Evolutionary conservation across 768 basidiomycete species (phyloP).

Genomic region (Auriculariales sp.): DNA sequence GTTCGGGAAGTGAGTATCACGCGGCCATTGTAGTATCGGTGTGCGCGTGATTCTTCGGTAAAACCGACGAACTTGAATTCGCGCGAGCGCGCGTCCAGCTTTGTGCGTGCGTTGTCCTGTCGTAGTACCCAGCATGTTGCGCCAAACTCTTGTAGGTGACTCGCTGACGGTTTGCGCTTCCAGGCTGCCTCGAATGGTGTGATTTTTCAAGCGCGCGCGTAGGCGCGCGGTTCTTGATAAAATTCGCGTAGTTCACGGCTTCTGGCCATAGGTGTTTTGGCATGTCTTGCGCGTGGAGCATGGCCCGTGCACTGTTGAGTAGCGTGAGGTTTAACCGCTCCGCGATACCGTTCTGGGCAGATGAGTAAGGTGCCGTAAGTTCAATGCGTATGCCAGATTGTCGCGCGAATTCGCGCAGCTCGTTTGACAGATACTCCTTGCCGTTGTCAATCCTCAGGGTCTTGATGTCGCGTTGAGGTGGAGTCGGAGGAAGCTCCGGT

Average conservation of each 20-base stretch:
- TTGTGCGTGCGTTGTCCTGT: conserved; percentile 2
- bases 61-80: conserved; percentile 9
- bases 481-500: conserved; percentile 1
- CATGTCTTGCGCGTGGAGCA: conserved; percentile 14
- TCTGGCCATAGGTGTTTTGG: conserved; percentile 20
- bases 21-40: conserved; percentile 7
- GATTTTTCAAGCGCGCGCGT: conserved; percentile 7
- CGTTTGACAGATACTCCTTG: conserved; percentile 4
- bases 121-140: conserved; percentile 6
- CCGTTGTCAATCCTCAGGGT: conserved; percentile 7
- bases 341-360: conserved; percentile 15
- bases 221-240: conserved; percentile 15
- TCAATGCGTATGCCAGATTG: conserved; percentile 9
- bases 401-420: conserved; percentile 1
- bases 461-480: background rate
- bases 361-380: conserved; percentile 15
- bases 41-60: conserved; percentile 6
- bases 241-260: conserved; percentile 14
- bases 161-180: conserved; percentile 7
- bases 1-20: background rate
- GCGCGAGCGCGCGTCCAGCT: conserved; percentile 6
- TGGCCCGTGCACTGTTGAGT: conserved; percentile 15
- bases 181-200: conserved; percentile 9
- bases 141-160: conserved; percentile 9
- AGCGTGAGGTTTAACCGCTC: conserved; percentile 23